Evolutionary conservation across 1,139 yeast genomes (phyloP), one percentile per base, ranked within the genome.

Genomic region (Debaryomyces coudertii): DNA sequence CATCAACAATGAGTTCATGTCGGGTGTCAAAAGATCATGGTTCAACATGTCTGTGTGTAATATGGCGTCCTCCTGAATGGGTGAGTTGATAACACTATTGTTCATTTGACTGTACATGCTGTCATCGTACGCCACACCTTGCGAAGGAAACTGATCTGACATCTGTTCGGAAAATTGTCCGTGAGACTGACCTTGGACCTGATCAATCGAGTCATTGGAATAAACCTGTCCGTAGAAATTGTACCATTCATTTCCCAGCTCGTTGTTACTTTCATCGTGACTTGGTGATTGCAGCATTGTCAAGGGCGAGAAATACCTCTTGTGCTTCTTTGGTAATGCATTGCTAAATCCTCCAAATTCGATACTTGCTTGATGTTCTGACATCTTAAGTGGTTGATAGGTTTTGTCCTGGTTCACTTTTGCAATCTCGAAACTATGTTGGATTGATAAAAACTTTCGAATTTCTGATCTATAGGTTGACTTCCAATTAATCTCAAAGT

Each of bases 321-420:
- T 49, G 8, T 47, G 47, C 36, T 47, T 53, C 43, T 69, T 69
- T n/a, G 68, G 64, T 40, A 71, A 58, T 2, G 76, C 71, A 52
- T 69, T 69, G 36, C 56, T 54, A 45, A 55, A 63, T 11, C 77
- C 77, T 4, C 78, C 79, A 62, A 73, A 74, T 40, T 69, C 74
- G 36, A 71, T 57, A 35, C 76, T 68, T 2, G 77, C 79, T 49
- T 66, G 71, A 48, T 65, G 64, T 48, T 74, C 79, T 5, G 66
- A 61, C 47, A 70, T 47, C 44, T 61, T 63, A 12, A 58, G 58
- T 2, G 77, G 74, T 40, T 64, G 66, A 51, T 74, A 74, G 22
- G 50, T 53, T 5, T 57, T 53, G 43, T 69, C 71, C 5, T 37
- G 51, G 28, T 57, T 57, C 16, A 55, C 53, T 41, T 66, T 68